A percentile compares a stretch with the other conserved stretches of the same genome.
These are phyloP conservation scores for Trichoderma virens DNA, from an alignment of 495 filamentous ascomycete genomes.

Conservation along the genomic window DNA sequence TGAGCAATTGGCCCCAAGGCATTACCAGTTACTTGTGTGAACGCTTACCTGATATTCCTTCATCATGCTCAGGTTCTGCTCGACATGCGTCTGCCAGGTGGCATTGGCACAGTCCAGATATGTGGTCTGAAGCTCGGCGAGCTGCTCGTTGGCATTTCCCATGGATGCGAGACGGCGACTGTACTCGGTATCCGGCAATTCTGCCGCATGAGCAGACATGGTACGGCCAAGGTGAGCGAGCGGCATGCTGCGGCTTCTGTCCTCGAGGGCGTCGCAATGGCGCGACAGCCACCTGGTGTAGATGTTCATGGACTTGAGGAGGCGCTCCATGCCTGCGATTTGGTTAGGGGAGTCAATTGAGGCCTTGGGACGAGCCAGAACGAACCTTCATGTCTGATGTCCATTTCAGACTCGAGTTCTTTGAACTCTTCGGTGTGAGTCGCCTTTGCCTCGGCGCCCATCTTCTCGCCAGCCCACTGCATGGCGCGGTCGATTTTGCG, in stretches of 20 bases:
- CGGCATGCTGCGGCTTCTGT: conserved; percentile 70
- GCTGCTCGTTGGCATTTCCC: conserved; percentile 78
- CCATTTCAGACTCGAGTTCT: conserved; percentile 87
- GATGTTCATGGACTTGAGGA: conserved; percentile 79
- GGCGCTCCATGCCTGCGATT: conserved; percentile 72
- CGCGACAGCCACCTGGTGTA: conserved; percentile 92
- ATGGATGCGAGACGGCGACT: conserved; percentile 79
- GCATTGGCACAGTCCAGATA: conserved; percentile 76
- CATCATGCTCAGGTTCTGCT: conserved; percentile 87
- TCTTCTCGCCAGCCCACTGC: conserved; percentile 97
- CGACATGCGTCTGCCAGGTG: conserved; percentile 86
- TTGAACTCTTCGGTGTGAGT: conserved; percentile 89
- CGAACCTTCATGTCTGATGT: conserved; percentile 80
- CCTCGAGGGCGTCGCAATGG: conserved; percentile 75
- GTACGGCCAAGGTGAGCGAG: conserved; percentile 74
- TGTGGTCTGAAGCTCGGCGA: conserved; percentile 78
- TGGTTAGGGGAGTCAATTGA: conserved; percentile 10
- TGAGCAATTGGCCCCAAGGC: conserved; percentile 13
- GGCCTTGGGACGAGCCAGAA: background rate
- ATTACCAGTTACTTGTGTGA: conserved; percentile 26
- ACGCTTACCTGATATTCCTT: conserved; percentile 78
- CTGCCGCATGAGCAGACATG: conserved; percentile 89
- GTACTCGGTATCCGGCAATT: conserved; percentile 88
- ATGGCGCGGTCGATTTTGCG: conserved; percentile 95
- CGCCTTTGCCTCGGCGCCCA: conserved; percentile 90